Percentiles rank a stretch among this genome's conserved stretches.
Conservation (phyloP, 176 grass and related monocot species). For the Oryza coarctata region DNA sequence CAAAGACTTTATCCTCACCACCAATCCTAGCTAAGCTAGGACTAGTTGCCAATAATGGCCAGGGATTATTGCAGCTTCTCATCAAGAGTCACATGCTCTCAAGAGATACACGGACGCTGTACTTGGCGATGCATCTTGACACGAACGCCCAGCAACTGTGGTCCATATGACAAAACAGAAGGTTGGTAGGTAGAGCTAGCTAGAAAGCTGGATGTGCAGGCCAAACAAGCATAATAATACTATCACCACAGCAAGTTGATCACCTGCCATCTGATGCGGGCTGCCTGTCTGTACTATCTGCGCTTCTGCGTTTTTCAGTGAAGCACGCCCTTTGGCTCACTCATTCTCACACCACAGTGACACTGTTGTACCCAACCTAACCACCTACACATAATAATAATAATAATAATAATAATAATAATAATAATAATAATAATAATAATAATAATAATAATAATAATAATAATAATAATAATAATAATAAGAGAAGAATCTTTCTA, state of each 20-base stretch:
- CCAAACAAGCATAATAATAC: no score
- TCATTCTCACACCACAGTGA: neutral
- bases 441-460: neutral
- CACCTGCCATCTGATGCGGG: neutral
- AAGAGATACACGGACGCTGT: no score
- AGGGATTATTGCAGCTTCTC: no score
- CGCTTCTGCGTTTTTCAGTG: neutral
- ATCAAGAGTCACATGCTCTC: no score
- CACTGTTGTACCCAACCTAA: neutral
- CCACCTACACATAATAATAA: neutral
- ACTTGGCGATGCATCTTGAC: no score
- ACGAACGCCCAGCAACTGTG: no score
- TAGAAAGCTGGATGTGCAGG: no score
- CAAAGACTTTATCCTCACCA: no score
- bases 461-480: neutral
- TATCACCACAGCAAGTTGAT: neutral
- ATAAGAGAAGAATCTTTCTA: constrained; percentile 23
- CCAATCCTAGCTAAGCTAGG: no score
- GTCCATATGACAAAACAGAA: no score
- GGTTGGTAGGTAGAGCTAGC: no score
- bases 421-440: neutral
- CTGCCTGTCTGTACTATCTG: neutral
- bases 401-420: neutral
- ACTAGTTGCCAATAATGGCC: no score
- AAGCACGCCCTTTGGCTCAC: neutral